A percentile compares a stretch with the other conserved stretches of the same genome.
phyloP scores from a whole-genome alignment of 306 rosid genomes.

The Mimosa bimucronata region DNA sequence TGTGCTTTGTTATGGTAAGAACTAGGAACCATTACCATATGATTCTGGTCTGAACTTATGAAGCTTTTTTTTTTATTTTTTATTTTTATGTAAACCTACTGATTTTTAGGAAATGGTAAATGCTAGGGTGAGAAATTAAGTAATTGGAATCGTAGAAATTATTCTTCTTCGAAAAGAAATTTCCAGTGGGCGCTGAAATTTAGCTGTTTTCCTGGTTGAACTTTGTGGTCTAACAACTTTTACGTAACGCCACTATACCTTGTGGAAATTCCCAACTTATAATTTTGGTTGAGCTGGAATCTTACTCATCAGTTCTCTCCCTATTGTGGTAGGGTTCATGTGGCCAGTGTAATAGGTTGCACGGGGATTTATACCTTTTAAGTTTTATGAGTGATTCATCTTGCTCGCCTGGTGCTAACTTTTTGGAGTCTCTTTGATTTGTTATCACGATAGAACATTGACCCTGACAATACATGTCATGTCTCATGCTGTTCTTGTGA shows the following conservation, averaged over 20 bases:
- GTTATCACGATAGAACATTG: conserved; percentile 44
- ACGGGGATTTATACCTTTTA: conserved; percentile 39
- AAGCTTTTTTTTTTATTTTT: no score
- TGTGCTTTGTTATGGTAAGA: conserved; percentile 36
- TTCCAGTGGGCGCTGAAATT: conserved; percentile 21
- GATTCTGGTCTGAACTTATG: background rate
- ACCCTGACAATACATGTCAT: conserved; percentile 50
- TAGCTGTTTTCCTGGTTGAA: conserved; percentile 37
- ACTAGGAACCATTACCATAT: background rate
- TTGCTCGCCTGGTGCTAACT: conserved; percentile 39
- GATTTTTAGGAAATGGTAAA: background rate
- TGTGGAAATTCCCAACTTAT: conserved; percentile 21
- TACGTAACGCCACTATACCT: conserved; percentile 43
- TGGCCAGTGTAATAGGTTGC: conserved; percentile 39
- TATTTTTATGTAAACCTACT: no score
- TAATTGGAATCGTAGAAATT: background rate
- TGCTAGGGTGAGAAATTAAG: background rate
- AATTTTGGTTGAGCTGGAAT: conserved; percentile 29
- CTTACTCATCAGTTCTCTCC: conserved; percentile 19
- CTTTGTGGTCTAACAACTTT: conserved; percentile 32
- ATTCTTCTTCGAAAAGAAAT: conserved; percentile 7
- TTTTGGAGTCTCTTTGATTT: conserved; percentile 42
- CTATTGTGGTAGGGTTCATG: conserved; percentile 32
- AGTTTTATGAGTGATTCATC: conserved; percentile 19
- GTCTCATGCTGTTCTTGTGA: conserved; percentile 79